A percentile compares a stretch with the other conserved stretches of the same genome.
These are phyloP conservation scores for Aspergillus felis DNA, from an alignment of 2,329 filamentous ascomycete species.

Conservation along the genomic window DNA sequence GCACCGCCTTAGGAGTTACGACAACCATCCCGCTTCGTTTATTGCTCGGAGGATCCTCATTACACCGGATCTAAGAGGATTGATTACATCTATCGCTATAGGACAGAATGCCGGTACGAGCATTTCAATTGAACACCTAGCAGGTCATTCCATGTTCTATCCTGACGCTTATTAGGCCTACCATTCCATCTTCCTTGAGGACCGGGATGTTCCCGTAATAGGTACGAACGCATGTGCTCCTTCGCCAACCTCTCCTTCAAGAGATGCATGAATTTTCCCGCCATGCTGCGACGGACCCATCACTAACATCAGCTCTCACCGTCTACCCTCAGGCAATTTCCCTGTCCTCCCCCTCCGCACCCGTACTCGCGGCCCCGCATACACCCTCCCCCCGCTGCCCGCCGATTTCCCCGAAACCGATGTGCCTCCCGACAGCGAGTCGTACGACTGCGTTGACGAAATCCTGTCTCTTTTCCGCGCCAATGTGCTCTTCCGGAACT, in stretches of 20 bases:
- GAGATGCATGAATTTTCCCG: constrained; percentile 38
- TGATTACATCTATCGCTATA: constrained; percentile 1
- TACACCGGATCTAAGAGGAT: constrained; percentile 20
- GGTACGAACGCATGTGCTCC: constrained; percentile 39
- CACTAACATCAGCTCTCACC: background rate
- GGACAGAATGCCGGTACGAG: constrained; percentile 47
- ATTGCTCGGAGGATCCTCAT: constrained; percentile 10
- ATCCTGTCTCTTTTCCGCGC: constrained; percentile 88
- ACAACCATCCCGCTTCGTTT: constrained; percentile 5
- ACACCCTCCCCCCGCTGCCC: constrained; percentile 68
- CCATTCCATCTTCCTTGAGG: constrained; percentile 92
- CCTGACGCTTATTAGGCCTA: constrained; percentile 65
- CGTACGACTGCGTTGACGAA: constrained; percentile 95
- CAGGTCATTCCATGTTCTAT: background rate
- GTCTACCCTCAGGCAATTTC: constrained; percentile 68
- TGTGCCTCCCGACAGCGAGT: constrained; percentile 78
- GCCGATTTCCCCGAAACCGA: constrained; percentile 49
- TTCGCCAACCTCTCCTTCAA: constrained; percentile 24
- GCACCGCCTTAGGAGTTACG: constrained; percentile 13
- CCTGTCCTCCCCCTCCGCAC: constrained; percentile 92
- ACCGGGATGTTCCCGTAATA: constrained; percentile 65
- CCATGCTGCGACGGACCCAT: background rate
- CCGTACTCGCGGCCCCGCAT: constrained; percentile 90
- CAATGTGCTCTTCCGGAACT: constrained; percentile 99
- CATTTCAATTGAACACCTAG: background rate